A percentile compares a stretch with the other conserved stretches of the same genome.
phyloP scores from a whole-genome alignment of 2,329 filamentous ascomycete species.

The Aspergillus ochraceoroseus region DNA sequence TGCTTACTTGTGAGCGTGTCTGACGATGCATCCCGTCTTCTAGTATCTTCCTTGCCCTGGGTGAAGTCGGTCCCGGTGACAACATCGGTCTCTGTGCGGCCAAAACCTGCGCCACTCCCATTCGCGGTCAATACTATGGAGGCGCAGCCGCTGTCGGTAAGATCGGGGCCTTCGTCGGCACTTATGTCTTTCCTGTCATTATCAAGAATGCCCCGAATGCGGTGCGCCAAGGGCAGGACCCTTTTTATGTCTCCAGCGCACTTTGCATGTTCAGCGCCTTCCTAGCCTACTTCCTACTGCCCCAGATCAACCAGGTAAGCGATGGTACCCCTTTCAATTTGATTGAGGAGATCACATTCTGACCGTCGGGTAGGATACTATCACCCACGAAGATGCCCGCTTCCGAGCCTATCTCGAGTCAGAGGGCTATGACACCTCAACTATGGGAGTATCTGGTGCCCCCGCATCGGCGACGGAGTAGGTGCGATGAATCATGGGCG shows the following conservation, averaged over 20 bases:
- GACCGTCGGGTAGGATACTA: conserved; percentile 70
- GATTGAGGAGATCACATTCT: no score
- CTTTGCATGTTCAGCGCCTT: conserved; percentile 69
- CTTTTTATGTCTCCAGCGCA: conserved; percentile 75
- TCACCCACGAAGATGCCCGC: conserved; percentile 66
- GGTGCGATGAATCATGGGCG: no score
- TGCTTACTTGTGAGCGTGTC: no score
- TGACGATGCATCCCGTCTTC: no score
- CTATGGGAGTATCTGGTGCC: no score
- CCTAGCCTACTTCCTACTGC: conserved; percentile 63
- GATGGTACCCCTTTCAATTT: no score
- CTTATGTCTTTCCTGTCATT: conserved; percentile 73
- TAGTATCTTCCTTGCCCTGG: conserved; percentile 67
- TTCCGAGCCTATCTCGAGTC: conserved; percentile 69
- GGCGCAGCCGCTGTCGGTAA: conserved; percentile 47
- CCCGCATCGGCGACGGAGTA: no score
- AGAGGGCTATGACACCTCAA: conserved; percentile 69
- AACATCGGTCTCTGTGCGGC: conserved; percentile 84
- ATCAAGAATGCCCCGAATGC: conserved; percentile 52
- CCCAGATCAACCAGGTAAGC: no score
- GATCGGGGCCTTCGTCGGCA: conserved; percentile 70
- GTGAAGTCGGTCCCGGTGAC: conserved; percentile 80
- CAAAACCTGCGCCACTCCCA: conserved; percentile 81
- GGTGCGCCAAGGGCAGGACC: conserved; percentile 67
- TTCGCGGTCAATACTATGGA: conserved; percentile 70